These are phyloP conservation scores for Sutorius eximius DNA, from an alignment of 1,284 basidiomycete species.

Conservation along the genomic window DNA sequence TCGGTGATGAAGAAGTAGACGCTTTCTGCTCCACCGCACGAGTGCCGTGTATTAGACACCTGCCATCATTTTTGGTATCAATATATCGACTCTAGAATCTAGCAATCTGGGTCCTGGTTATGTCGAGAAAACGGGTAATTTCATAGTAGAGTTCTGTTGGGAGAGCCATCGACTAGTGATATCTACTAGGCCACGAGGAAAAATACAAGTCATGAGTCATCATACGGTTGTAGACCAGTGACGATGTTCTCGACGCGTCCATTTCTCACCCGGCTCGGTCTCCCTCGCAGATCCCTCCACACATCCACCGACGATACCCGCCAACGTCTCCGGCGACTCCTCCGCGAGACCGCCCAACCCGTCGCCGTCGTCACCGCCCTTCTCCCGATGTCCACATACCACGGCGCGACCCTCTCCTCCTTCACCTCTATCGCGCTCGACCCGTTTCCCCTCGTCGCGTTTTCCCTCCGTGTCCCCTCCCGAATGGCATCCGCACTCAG, in stretches of 20 bases:
- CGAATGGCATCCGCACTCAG: slow-evolving; percentile 71
- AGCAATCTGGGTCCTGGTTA: too few relatives aligned
- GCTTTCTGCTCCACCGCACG: neutral
- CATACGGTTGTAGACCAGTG: neutral
- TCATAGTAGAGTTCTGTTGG: too few relatives aligned
- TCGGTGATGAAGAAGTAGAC: slow-evolving; percentile 64
- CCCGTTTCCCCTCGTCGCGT: slow-evolving; percentile 83
- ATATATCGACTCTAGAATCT: neutral
- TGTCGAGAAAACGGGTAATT: too few relatives aligned
- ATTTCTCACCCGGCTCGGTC: too few relatives aligned
- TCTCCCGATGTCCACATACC: slow-evolving; percentile 46
- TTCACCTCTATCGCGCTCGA: slow-evolving; percentile 90
- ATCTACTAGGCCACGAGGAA: too few relatives aligned
- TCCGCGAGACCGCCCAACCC: slow-evolving; percentile 60
- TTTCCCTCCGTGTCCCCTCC: slow-evolving; percentile 86
- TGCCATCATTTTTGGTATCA: slow-evolving; percentile 10
- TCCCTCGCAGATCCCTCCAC: slow-evolving; percentile 2
- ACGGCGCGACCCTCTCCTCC: slow-evolving; percentile 90
- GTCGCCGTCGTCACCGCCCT: slow-evolving; percentile 61
- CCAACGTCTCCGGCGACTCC: slow-evolving; percentile 39
- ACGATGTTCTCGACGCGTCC: neutral
- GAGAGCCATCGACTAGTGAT: too few relatives aligned
- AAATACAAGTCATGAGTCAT: neutral
- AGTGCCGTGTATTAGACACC: slow-evolving; percentile 9
- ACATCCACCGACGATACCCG: slow-evolving; percentile 16